Evolutionary conservation across 176 grass and related monocot species (phyloP).

Genomic region (Oryza meridionalis): DNA sequence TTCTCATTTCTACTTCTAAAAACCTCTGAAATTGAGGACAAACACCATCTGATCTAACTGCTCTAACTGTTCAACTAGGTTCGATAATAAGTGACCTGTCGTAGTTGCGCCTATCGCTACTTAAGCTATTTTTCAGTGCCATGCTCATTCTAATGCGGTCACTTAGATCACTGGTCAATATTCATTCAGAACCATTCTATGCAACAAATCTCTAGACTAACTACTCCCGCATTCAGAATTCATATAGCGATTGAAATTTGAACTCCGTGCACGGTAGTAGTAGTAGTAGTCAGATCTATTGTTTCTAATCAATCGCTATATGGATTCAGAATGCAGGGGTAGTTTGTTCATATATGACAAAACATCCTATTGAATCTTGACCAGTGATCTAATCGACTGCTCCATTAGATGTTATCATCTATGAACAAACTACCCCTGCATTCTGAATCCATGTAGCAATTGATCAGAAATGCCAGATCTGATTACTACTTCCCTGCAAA

Average conservation of each 20-base stretch:
- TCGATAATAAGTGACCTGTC: neutral
- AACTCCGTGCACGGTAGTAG: too few species aligned
- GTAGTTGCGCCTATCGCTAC: neutral
- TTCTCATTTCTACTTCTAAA: slow-evolving; percentile 4
- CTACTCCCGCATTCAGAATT: too few species aligned
- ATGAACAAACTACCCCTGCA: neutral
- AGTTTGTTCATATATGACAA: too few species aligned
- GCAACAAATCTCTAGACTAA: neutral
- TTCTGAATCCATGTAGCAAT: neutral
- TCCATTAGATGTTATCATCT: neutral
- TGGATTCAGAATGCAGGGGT: too few species aligned
- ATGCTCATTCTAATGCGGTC: neutral
- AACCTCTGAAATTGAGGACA: neutral
- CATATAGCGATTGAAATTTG: too few species aligned
- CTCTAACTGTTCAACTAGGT: neutral
- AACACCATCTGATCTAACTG: slow-evolving; percentile 2
- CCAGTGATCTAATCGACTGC: too few species aligned
- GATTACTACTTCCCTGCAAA: neutral
- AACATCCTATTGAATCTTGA: too few species aligned
- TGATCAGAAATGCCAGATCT: neutral
- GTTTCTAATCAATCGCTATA: too few species aligned
- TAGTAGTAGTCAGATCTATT: too few species aligned
- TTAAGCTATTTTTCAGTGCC: neutral
- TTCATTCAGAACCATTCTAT: neutral
- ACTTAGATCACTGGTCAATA: neutral